Percentiles rank a stretch among this genome's conserved stretches.
Conservation (phyloP, 164 flowering plant species). For the Buxus sempervirens region DNA sequence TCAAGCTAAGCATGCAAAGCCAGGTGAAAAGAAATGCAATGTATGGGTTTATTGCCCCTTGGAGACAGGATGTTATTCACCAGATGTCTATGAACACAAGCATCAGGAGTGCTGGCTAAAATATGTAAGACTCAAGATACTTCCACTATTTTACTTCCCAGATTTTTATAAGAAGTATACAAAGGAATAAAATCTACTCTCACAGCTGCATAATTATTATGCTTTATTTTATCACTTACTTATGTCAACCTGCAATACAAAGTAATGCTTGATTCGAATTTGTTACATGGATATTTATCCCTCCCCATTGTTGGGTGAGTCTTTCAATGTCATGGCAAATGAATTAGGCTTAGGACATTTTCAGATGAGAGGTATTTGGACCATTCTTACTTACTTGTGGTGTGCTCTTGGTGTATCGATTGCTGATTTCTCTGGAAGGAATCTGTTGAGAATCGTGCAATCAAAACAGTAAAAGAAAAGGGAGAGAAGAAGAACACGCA, state of each 20-base stretch:
- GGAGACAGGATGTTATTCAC: conserved; percentile 84
- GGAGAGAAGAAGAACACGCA: too few relatives aligned
- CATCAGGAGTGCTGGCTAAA: conserved; percentile 95
- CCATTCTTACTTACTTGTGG: too few relatives aligned
- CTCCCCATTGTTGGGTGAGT: not conserved
- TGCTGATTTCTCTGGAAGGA: too few relatives aligned
- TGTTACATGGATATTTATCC: not conserved
- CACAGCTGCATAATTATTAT: not conserved
- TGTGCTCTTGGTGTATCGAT: too few relatives aligned
- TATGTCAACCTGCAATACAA: too few relatives aligned
- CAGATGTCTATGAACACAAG: conserved; percentile 90
- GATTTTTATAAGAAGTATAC: not conserved
- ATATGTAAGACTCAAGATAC: conserved; percentile 47
- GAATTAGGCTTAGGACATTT: too few relatives aligned
- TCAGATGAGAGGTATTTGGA: not conserved
- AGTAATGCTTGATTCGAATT: not conserved
- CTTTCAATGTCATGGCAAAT: not conserved
- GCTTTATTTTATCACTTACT: not conserved
- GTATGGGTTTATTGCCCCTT: conserved; percentile 98
- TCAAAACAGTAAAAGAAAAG: too few relatives aligned
- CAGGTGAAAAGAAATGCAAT: conserved; percentile 80
- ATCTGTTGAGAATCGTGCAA: too few relatives aligned
- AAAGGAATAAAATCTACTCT: not conserved
- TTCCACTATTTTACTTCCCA: not conserved
- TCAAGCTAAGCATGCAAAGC: conserved; percentile 78